phyloP scores from a whole-genome alignment of 2,329 filamentous ascomycete species.

The Alternaria metachromatica region DNA sequence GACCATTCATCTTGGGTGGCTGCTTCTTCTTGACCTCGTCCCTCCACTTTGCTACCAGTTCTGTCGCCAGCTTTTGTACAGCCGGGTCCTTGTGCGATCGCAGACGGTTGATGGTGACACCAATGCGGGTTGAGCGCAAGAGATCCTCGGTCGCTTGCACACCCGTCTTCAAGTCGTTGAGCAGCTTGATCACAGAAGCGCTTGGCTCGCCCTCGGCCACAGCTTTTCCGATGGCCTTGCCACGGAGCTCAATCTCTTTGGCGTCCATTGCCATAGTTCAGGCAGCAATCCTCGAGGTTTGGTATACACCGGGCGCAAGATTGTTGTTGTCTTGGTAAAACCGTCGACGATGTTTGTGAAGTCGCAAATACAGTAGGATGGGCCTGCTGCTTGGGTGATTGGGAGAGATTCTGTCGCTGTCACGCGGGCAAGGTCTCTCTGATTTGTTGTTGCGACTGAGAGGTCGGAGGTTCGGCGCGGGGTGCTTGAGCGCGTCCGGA shows the following conservation, averaged over 20 bases:
- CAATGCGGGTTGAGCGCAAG: conserved; percentile 88
- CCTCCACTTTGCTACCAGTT: conserved; percentile 89
- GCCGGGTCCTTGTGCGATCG: conserved; percentile 77
- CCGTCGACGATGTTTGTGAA: not conserved
- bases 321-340: not conserved
- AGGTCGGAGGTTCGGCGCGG: conserved; percentile 9
- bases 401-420: not conserved
- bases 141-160: conserved; percentile 87
- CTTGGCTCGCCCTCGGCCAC: conserved; percentile 76
- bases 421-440: conserved; percentile 1
- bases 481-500: conserved; percentile 13
- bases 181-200: conserved; percentile 72
- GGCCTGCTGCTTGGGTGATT: not conserved
- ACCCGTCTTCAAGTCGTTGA: conserved; percentile 80
- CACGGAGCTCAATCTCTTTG: conserved; percentile 78
- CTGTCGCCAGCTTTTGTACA: conserved; percentile 76
- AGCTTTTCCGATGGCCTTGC: conserved; percentile 82
- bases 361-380: not conserved
- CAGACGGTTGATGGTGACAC: conserved; percentile 85
- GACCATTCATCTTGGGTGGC: conserved; percentile 34
- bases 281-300: not conserved
- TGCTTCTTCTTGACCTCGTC: conserved; percentile 69
- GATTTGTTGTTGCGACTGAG: conserved; percentile 4
- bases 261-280: conserved; percentile 68
- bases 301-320: not conserved